Conservation (phyloP, 495 filamentous ascomycete species). For the Lophiotrema nucula region DNA sequence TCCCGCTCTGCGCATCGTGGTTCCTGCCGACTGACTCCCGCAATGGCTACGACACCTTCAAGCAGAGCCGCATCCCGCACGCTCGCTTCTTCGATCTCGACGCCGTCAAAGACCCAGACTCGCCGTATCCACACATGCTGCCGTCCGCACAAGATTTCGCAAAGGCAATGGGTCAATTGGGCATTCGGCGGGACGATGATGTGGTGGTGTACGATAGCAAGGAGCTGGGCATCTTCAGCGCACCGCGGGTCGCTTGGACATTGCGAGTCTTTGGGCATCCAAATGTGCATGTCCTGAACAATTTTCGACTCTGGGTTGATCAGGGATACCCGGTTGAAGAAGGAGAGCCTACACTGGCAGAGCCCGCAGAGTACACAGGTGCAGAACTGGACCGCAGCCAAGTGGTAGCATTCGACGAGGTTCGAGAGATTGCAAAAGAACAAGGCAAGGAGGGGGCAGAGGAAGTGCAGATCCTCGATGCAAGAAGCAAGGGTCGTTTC, state of each 20-base stretch:
- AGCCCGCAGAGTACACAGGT: constrained; percentile 55
- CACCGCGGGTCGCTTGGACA: constrained; percentile 91
- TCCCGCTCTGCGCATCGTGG: constrained; percentile 91
- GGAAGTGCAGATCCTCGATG: constrained; percentile 86
- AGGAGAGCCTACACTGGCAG: constrained; percentile 57
- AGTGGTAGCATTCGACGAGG: constrained; percentile 72
- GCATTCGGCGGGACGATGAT: constrained; percentile 80
- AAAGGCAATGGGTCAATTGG: constrained; percentile 80
- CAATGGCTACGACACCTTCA: constrained; percentile 74
- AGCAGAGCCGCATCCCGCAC: constrained; percentile 72
- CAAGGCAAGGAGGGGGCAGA: constrained; percentile 74
- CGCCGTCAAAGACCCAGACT: constrained; percentile 78
- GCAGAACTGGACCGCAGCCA: constrained; percentile 54
- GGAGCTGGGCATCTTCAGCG: constrained; percentile 89
- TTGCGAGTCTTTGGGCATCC: constrained; percentile 85
- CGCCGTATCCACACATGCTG: constrained; percentile 95
- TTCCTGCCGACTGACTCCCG: constrained; percentile 91
- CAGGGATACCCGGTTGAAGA: constrained; percentile 76
- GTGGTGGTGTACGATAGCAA: constrained; percentile 90
- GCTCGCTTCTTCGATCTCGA: constrained; percentile 98
- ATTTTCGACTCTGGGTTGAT: constrained; percentile 86
- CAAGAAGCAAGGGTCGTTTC: constrained; percentile 75
- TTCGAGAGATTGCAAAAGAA: constrained; percentile 72
- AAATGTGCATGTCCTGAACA: constrained; percentile 88
- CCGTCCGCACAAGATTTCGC: constrained; percentile 77